A percentile compares a stretch with the other conserved stretches of the same genome.
phyloP scores from a whole-genome alignment of 495 filamentous ascomycete genomes.

The Annulohypoxylon bovei region DNA sequence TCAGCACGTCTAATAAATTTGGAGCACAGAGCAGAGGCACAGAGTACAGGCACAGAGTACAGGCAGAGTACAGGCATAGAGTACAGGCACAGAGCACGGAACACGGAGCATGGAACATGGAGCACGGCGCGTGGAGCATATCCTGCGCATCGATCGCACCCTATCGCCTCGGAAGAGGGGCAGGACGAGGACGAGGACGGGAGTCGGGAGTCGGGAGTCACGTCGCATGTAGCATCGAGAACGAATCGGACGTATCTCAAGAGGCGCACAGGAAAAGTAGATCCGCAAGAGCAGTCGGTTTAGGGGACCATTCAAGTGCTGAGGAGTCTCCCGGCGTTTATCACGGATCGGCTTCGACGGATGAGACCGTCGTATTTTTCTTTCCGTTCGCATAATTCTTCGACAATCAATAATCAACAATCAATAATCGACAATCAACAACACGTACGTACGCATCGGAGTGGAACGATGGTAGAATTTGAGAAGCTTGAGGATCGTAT shows the following conservation, averaged over 20 bases:
- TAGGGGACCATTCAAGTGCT: slow-evolving; percentile 63
- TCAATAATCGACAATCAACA: neutral
- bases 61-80: no score
- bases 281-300: slow-evolving; percentile 18
- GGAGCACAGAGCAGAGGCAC: slow-evolving; percentile 10
- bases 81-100: no score
- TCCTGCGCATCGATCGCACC: neutral
- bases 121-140: slow-evolving; percentile 1
- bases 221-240: slow-evolving; percentile 7
- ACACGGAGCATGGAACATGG: slow-evolving; percentile 8
- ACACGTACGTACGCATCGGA: no score
- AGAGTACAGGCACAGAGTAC: no score
- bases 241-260: slow-evolving; percentile 15
- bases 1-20: neutral
- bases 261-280: neutral
- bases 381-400: slow-evolving; percentile 28
- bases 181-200: neutral
- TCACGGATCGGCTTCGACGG: slow-evolving; percentile 21
- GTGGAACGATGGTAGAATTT: neutral
- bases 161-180: neutral
- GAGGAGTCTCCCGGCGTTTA: slow-evolving; percentile 59
- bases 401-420: neutral
- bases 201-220: no score
- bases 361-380: slow-evolving; percentile 22
- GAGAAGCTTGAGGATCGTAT: neutral